Evolutionary conservation across 2,329 filamentous ascomycete genomes (phyloP), one percentile per base, ranked within the genome.

Genomic region (Raffaelea albimanens): DNA sequence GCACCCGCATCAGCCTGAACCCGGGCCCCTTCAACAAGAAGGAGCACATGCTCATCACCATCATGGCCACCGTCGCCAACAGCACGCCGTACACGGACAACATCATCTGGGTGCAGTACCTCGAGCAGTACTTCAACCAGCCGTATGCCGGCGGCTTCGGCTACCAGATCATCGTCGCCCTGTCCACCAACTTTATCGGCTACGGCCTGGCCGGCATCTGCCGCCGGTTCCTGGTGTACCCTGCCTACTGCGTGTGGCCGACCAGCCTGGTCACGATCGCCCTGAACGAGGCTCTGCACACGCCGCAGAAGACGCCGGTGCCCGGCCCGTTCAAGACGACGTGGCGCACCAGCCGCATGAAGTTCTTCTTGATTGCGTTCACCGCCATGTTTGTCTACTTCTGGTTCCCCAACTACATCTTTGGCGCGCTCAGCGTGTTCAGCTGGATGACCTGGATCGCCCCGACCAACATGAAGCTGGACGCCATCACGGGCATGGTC

Each of bases 41-140:
- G 61, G 76, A 80, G 59, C 76, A 80, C 55, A 69, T 77, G 67
- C 61, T 79, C 44, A 71, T 78, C 50, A 69, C 72, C 38, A 76
- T 78, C 59, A 77, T 78, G 72, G 76, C 80, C 45, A 81, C 83
- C 58, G 73, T 75, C n/a, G 70, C 70, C n/a, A 67, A 63, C 54
- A 64, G 61, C 19, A 56, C 65, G 14, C 72, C 72, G 0, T 75
- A 75, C 54, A 73, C 72, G 1, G 62, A 69, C 56, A 68, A 70
- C 51, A 70, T 75, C 43, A 64, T 75, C 44, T 74, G 70, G 70
- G 68, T 67, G 2, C 73, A 76, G 57, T 67, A 56, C 8, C 16
- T 48, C 22, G 42, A 36, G 40, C 39, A 43, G 31, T 5, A 44
- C n/a, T 31, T 43, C 36, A 49, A 34, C 57, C 76, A 22, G 68